Conservation (phyloP, 2,329 filamentous ascomycete genomes). For the Fusarium poae region DNA sequence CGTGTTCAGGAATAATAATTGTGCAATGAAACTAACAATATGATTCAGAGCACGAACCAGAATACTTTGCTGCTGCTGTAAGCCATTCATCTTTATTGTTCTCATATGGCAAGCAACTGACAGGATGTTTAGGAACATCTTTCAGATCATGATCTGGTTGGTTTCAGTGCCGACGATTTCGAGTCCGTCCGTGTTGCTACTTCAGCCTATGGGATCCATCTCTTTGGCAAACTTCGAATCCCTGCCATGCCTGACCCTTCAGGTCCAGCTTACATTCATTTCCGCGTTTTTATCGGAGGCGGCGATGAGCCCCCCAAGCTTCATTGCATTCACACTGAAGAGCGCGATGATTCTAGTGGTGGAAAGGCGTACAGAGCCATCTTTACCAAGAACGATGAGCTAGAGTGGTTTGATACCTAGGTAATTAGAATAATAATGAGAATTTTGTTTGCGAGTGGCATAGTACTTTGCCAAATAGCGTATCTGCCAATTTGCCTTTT, state of each 20-base stretch:
- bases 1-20: constrained; percentile 10
- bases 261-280: constrained; percentile 80
- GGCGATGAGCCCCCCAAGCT: constrained; percentile 83
- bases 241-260: constrained; percentile 56
- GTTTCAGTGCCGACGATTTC: constrained; percentile 82
- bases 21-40: constrained; percentile 3
- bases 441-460: constrained; percentile 22
- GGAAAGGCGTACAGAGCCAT: constrained; percentile 95
- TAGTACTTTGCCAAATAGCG: constrained; percentile 6
- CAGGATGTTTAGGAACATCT: constrained; percentile 25
- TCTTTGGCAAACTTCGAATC: constrained; percentile 79
- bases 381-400: constrained; percentile 89
- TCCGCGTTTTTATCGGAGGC: constrained; percentile 91
- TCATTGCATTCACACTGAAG: constrained; percentile 92
- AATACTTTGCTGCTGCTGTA: constrained; percentile 66
- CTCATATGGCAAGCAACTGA: not conserved
- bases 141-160: constrained; percentile 86
- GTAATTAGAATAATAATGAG: constrained; percentile 20
- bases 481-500: constrained; percentile 30
- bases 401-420: constrained; percentile 72
- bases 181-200: constrained; percentile 95
- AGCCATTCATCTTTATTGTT: constrained; percentile 6
- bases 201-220: constrained; percentile 81
- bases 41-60: constrained; percentile 64
- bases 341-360: constrained; percentile 91